Conservation (phyloP, 768 basidiomycete species). For the Tulasnella sp. region DNA sequence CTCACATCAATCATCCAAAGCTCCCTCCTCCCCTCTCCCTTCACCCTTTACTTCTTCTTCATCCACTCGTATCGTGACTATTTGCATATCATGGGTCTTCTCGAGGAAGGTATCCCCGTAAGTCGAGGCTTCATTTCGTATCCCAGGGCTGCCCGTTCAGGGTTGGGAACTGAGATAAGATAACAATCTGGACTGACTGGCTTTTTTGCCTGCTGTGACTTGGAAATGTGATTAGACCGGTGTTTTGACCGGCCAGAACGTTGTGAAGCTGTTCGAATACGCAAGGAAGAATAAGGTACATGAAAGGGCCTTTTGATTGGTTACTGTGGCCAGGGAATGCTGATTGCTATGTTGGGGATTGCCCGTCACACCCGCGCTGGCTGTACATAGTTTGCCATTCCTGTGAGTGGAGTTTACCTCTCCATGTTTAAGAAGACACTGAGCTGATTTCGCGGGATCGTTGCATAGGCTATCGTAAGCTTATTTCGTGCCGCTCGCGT, state of each 20-base stretch:
- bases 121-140: neutral
- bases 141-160: neutral
- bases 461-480: conserved; percentile 38
- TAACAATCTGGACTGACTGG: conserved; percentile 21
- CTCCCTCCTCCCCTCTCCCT: neutral
- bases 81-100: conserved; percentile 2
- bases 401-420: conserved; percentile 32
- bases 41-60: neutral
- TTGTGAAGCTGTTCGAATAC: conserved; percentile 92
- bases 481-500: conserved; percentile 32
- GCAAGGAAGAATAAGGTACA: conserved; percentile 81
- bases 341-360: neutral
- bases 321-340: neutral
- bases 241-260: conserved; percentile 91
- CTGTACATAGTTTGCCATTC: conserved; percentile 44
- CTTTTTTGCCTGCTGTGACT: conserved; percentile 6
- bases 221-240: conserved; percentile 59
- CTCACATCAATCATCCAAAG: neutral
- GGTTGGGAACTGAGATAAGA: conserved; percentile 7
- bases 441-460: neutral
- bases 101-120: neutral
- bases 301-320: conserved; percentile 1
- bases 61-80: conserved; percentile 3
- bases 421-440: neutral
- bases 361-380: conserved; percentile 25